Conservation (phyloP, 148 eudicot genomes). For the Chenopodium album region DNA sequence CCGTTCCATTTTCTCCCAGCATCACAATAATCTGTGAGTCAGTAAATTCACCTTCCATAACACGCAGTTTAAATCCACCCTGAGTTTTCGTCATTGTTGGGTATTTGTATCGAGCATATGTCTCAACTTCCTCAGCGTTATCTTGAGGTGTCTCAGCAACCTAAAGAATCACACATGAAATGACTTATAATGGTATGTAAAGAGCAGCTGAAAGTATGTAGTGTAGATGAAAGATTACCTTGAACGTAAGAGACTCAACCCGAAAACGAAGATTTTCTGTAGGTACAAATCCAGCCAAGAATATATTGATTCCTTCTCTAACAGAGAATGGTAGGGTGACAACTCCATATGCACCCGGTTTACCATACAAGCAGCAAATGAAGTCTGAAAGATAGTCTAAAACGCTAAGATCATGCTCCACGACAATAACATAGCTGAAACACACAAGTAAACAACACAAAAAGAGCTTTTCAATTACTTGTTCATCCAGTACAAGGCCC, state of each 20-base stretch:
- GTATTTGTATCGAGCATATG: conserved; percentile 83
- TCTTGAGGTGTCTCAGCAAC: conserved; percentile 96
- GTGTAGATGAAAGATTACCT: conserved; percentile 41
- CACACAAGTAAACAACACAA: conserved; percentile 19
- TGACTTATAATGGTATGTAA: background rate
- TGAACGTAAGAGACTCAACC: conserved; percentile 90
- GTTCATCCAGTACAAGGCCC: background rate
- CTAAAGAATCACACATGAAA: conserved; percentile 35
- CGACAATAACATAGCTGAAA: conserved; percentile 89
- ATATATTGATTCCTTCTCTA: conserved; percentile 93
- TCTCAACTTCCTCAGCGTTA: conserved; percentile 76
- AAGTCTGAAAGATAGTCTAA: conserved; percentile 92
- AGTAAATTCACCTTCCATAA: conserved; percentile 84
- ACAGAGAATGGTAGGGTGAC: conserved; percentile 98
- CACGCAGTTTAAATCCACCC: conserved; percentile 77
- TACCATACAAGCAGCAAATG: conserved; percentile 93
- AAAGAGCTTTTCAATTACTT: conserved; percentile 6
- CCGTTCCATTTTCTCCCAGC: conserved; percentile 98
- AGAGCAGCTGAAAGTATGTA: background rate
- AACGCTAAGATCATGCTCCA: conserved; percentile 96
- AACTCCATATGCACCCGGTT: conserved; percentile 96
- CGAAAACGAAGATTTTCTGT: conserved; percentile 89
- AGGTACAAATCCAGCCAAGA: conserved; percentile 92
- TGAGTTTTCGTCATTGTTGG: conserved; percentile 87
- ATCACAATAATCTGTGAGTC: conserved; percentile 93